Evolutionary conservation across 306 rosid species (phyloP), one percentile per base, ranked within the genome.

Genomic region (Hippophae tibetana): DNA sequence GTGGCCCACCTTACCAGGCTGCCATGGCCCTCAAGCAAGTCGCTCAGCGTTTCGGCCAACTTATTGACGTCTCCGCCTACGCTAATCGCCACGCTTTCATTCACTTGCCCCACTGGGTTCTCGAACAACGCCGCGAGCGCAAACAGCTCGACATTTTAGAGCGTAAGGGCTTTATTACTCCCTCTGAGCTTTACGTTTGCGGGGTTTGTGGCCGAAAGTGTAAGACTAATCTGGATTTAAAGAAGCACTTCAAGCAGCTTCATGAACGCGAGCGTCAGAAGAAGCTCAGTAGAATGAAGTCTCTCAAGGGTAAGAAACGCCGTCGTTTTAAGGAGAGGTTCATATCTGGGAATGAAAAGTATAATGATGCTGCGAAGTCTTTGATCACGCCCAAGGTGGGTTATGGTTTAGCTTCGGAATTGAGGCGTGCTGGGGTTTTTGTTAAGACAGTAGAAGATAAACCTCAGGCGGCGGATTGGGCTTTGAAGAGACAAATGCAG

Each of bases 381-480:
- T 38, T 74, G 52, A 11, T 76, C 3, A 73, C 64, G 45, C 95
- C 92, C 0, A 87, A 73, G 57, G 76, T 85, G 7, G 98, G 96
- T 26, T 87, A 76, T 68, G 98, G 96, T 10, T 66, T 92, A 27
- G 96, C 86, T 11, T 57, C 81, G 40, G 93, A 92, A 73, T 67
- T 87, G 67, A 78, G 96, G 66, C 84, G 93, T 0, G 95, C 95
- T 3, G 93, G 98, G 50, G 88, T 92, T 13, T 85, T 74, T 48
- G 96, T 92, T 58, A 92, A 83, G 79, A 78, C 89, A 0, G 96
- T 90, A 54, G 75, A 85, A 74, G 86, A 85, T 74, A 92, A 92
- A 69, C 89, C 89, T 0, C 92, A 83, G 69, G 96, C 95, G 13
- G 95, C 95, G 31, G 93, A 87, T 75, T 92, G 87, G 93, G 90